Evolutionary conservation across 1,284 basidiomycete species (phyloP), one percentile per base, ranked within the genome.

Genomic region (Puccinia horiana): DNA sequence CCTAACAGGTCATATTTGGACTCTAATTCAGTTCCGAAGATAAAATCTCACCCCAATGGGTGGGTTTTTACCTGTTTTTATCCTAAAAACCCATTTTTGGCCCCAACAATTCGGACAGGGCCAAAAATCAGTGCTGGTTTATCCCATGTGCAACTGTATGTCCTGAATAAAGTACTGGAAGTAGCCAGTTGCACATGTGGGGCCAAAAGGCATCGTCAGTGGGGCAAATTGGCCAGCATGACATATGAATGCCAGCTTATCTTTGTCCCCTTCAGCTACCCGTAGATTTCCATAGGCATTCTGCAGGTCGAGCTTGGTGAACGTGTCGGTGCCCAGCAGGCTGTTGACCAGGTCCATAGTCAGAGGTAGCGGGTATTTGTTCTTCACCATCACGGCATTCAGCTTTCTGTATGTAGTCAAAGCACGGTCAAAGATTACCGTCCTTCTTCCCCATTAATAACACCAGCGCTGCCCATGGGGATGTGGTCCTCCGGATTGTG

Each of bases 151-250:
- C n/a, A n/a, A n/a, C n/a, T n/a, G n/a, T n/a, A n/a, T n/a, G n/a
- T n/a, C n/a, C n/a, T n/a, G n/a, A n/a, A n/a, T n/a, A 0, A 86
- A 85, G 0, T 85, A 83, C 70, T 89, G 88, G 75, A 83, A 83
- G 47, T 65, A 67, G 20, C 69, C 63, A 5, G 83, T 82, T 23
- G 83, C 83, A 29, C 81, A 81, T 18, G 26, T 58, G 44, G 82
- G 75, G 18, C 83, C 79, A 67, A 83, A 83, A 14, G 73, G 80
- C 73, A 75, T 75, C 4, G 32, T 56, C 12, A 54, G 35, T 11
- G 73, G 52, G 14, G n/a, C 32, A 56, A n/a, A 75, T 14, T 75
- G 42, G 4, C 73, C 73, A 4, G 6, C 1, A 14, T 2, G 6
- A 14, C 47, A 52, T 1, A 49, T 16, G 3, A 75, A 73, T 0